phyloP scores from a whole-genome alignment of 257 asterid genomes.

The Striga asiatica region DNA sequence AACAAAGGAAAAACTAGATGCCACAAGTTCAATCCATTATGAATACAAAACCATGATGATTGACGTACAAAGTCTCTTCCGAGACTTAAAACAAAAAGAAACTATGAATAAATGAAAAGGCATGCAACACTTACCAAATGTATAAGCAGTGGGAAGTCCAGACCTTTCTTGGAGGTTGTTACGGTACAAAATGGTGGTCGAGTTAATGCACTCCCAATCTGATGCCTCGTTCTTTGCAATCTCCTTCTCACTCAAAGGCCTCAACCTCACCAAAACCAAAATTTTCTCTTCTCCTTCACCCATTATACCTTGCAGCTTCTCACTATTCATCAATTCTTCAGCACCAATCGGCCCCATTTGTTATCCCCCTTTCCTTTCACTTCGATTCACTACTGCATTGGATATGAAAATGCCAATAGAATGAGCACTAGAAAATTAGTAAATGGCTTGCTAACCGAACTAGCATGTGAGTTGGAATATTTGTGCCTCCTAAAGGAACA shows the following conservation, averaged over 20 bases:
- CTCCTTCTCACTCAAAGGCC: conserved; percentile 97
- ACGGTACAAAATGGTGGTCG: conserved; percentile 86
- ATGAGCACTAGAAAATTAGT: too few species aligned
- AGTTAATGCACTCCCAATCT: conserved; percentile 98
- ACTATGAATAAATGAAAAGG: too few species aligned
- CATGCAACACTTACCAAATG: conserved; percentile 85
- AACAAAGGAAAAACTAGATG: too few species aligned
- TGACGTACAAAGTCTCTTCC: too few species aligned
- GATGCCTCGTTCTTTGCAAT: conserved; percentile 63
- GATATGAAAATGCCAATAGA: conserved; percentile 6
- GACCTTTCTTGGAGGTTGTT: conserved; percentile 97
- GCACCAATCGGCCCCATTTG: conserved; percentile 85
- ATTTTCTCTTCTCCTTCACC: conserved; percentile 71
- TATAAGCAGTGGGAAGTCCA: conserved; percentile 81
- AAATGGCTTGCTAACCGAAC: conserved; percentile 17
- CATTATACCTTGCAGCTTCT: conserved; percentile 57
- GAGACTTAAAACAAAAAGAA: too few species aligned
- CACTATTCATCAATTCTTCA: conserved; percentile 72
- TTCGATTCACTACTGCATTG: conserved; percentile 18
- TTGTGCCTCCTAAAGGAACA: too few species aligned
- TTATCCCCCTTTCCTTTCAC: too few species aligned
- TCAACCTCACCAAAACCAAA: conserved; percentile 83
- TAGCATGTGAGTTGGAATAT: too few species aligned
- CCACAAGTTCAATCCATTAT: too few species aligned
- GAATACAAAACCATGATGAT: too few species aligned